Evolutionary conservation across 1,139 yeast species (phyloP), one percentile per base, ranked within the genome.

Genomic region (Saccharomyces uvarum): DNA sequence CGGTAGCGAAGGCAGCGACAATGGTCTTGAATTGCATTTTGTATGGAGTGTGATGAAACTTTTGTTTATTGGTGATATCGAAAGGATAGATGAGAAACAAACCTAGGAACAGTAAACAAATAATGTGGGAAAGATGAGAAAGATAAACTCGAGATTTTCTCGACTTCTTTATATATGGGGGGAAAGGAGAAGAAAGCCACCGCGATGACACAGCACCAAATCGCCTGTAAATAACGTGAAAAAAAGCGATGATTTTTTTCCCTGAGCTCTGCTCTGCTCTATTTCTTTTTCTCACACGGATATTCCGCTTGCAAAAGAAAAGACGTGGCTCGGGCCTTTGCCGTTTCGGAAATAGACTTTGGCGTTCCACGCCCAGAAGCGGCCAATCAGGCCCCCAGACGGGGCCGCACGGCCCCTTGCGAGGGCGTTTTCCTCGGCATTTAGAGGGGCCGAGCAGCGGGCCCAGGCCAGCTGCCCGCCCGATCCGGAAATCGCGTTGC

Each of bases 21-120:
- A 80, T 72, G 70, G 73, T 66, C 72, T 79, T 77, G 83, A 81
- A 81, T 77, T 82, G 85, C 87, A 82, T 82, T 77, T 61, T 72
- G 60, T 57, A 24, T 51, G 51, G 51, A 19, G 21, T 46, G n/a
- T 26, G 5, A 41, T 50, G 38, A 14, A 32, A 48, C 41, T 48
- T 48, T n/a, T 28, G 32, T 48, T 28, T 28, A 14, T 16, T 38
- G 24, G 7, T 38, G 24, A 7, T 14, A 14, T 33, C 14, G 4
- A 33, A 6, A 14, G 41, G 14, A 5, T 5, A 16, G 19, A 8
- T 2, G 13, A 38, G 9, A 14, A 38, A 8, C 2, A 8, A 8
- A 8, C 9, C 26, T 24, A 24, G 1, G 19, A 38, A 16, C 9
- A 38, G 44, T 16, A 38, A 16, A 38, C 24, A 38, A 24, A 38